phyloP scores from a whole-genome alignment of 2,329 filamentous ascomycete species.

The Akanthomyces lecanii region DNA sequence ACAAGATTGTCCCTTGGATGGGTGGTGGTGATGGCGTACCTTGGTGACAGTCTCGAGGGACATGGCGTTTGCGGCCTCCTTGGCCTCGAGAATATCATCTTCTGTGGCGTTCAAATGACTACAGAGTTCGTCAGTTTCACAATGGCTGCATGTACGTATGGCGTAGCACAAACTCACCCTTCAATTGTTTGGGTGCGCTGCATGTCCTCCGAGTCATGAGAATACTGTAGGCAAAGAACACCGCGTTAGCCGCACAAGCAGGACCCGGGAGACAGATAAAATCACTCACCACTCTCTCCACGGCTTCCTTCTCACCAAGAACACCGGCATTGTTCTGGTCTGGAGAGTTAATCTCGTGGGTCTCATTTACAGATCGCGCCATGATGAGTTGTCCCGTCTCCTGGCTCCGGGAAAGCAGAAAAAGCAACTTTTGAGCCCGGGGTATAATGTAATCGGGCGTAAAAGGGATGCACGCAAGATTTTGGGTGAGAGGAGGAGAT shows the following conservation, averaged over 20 bases:
- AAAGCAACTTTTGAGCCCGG: neutral
- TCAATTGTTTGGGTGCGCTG: conserved; percentile 8
- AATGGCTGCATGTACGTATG: neutral
- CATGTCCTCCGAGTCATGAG: conserved; percentile 2
- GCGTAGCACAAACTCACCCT: conserved; percentile 1
- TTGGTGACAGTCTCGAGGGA: conserved; percentile 24
- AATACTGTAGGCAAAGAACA: neutral
- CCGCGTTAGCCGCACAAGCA: neutral
- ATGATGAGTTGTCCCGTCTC: conserved; percentile 4
- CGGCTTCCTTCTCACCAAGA: conserved; percentile 1
- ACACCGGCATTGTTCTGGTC: conserved; percentile 5
- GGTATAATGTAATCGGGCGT: neutral
- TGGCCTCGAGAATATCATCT: conserved; percentile 29
- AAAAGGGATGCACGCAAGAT: neutral
- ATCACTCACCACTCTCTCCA: conserved; percentile 7
- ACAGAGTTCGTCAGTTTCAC: neutral
- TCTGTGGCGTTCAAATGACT: conserved; percentile 28
- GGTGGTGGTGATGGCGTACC: neutral
- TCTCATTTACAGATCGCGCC: neutral
- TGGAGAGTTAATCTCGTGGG: conserved; percentile 5
- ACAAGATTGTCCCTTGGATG: neutral
- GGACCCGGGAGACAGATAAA: neutral
- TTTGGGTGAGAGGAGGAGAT: neutral
- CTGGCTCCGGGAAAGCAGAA: neutral
- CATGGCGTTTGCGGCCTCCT: conserved; percentile 25